Evolutionary conservation across 2,329 filamentous ascomycete species (phyloP), one percentile per base, ranked within the genome.

Genomic region (Chaetomium globosum): DNA sequence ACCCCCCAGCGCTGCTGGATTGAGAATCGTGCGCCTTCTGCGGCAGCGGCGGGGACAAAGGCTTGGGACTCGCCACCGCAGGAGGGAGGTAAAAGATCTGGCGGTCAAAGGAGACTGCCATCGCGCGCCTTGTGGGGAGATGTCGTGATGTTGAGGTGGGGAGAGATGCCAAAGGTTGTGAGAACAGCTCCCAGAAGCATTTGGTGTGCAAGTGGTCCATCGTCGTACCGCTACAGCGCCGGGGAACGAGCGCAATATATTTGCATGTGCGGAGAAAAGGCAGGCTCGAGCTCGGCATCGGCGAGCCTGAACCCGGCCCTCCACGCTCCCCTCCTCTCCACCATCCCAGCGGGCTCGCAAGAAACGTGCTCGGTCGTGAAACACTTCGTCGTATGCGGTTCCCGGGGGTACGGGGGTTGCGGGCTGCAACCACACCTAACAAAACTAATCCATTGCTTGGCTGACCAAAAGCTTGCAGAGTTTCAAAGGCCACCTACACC

Each of bases 291-390:
- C 16, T 52, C 61, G 53, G 64, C 39, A 66, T 58, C 33, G 59
- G 64, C n/a, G 61, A 63, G 39, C 56, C 49, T 39, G 33, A 52
- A 58, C 36, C 52, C 31, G 10, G 52, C 56, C 59, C 48, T 26
- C 56, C 33, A 12, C 2, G 4, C 56, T 48, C 4, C 39, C 56
- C 59, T 19, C 13, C 55, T 13, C 53, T 53, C 55, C 51, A 43
- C 21, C 4, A 16, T 57, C 54, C 59, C 56, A 57, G 43, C 43
- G n/a, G 26, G 51, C 51, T 66, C 30, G 60, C 52, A 66, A 63
- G 64, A 53, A 60, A 66, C 43, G 56, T 64, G 59, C 61, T 63
- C n/a, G n/a, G n/a, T n/a, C n/a, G n/a, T n/a, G n/a, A n/a, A n/a
- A n/a, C n/a, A n/a, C n/a, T n/a, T n/a, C n/a, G n/a, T n/a, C n/a